Evolutionary conservation across 306 rosid genomes (phyloP).

Genomic region (Cucumis melo): DNA sequence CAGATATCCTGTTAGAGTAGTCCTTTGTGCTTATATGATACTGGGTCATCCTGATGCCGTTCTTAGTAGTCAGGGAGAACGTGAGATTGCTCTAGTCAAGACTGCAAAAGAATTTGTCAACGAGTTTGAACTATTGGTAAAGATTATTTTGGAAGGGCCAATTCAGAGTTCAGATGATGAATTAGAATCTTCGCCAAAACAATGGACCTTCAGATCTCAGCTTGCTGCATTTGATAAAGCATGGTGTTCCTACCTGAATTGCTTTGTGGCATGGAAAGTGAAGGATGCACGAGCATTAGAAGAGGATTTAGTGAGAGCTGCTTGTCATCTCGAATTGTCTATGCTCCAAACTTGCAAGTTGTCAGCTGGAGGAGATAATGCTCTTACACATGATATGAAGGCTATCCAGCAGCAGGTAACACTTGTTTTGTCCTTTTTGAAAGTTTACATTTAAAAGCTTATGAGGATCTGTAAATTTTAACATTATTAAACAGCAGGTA

Average conservation of each 20-base stretch:
- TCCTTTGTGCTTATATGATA: constrained; percentile 40
- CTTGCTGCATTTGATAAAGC: constrained; percentile 78
- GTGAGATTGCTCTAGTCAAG: constrained; percentile 60
- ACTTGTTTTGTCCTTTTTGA: neutral
- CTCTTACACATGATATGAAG: constrained; percentile 79
- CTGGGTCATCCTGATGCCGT: constrained; percentile 15
- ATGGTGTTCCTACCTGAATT: constrained; percentile 85
- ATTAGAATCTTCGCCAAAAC: constrained; percentile 31
- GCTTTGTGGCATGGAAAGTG: constrained; percentile 84
- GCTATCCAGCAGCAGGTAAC: constrained; percentile 85
- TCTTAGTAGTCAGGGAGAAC: constrained; percentile 66
- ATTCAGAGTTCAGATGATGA: constrained; percentile 46
- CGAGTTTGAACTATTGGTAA: constrained; percentile 54
- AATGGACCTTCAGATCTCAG: constrained; percentile 70
- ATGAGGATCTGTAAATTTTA: neutral
- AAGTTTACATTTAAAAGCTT: neutral
- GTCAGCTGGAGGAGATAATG: constrained; percentile 45
- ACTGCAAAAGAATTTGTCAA: constrained; percentile 60
- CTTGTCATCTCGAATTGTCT: constrained; percentile 92
- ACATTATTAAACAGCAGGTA: neutral
- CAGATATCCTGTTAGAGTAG: constrained; percentile 76
- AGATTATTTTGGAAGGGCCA: constrained; percentile 61
- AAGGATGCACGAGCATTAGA: constrained; percentile 77
- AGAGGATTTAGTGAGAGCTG: constrained; percentile 93
- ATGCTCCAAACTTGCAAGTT: constrained; percentile 92